Evolutionary conservation across 495 filamentous ascomycete genomes (phyloP).

Genomic region (Lasiosphaeris hirsuta): DNA sequence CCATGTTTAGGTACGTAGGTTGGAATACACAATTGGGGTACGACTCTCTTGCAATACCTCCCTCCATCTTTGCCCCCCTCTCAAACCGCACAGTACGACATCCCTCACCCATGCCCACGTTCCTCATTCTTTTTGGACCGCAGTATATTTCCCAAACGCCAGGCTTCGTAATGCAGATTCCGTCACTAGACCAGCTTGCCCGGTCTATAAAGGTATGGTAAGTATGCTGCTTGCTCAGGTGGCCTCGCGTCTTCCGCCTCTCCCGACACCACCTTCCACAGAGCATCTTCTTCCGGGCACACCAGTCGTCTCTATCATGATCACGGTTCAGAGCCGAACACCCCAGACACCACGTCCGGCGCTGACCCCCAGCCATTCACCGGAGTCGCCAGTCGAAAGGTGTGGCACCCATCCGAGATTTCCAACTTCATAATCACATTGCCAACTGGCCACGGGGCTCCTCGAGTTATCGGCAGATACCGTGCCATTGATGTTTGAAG

Average conservation of each 20-base stretch:
- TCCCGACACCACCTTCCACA: not conserved
- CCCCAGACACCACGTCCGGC: constrained; percentile 92
- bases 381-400: constrained; percentile 64
- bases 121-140: not conserved
- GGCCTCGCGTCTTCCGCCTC: not conserved
- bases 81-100: too few species aligned
- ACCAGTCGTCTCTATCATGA: not conserved
- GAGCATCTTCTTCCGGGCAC: not conserved
- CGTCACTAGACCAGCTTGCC: not conserved
- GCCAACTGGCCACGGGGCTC: constrained; percentile 80
- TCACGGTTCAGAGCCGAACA: constrained; percentile 23
- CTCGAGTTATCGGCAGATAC: constrained; percentile 54
- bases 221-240: not conserved
- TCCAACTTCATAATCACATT: constrained; percentile 92
- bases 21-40: too few species aligned
- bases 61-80: too few species aligned
- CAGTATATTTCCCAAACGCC: constrained; percentile 6
- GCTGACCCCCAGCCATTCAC: constrained; percentile 92
- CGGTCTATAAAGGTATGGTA: not conserved
- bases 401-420: constrained; percentile 94
- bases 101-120: not conserved
- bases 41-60: too few species aligned
- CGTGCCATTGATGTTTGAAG: constrained; percentile 47
- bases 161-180: constrained; percentile 7
- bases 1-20: too few species aligned